Percentiles rank a stretch among this genome's conserved stretches.
Conservation (phyloP, 2,329 filamentous ascomycete species). For the Cladosporium sphaerospermum region DNA sequence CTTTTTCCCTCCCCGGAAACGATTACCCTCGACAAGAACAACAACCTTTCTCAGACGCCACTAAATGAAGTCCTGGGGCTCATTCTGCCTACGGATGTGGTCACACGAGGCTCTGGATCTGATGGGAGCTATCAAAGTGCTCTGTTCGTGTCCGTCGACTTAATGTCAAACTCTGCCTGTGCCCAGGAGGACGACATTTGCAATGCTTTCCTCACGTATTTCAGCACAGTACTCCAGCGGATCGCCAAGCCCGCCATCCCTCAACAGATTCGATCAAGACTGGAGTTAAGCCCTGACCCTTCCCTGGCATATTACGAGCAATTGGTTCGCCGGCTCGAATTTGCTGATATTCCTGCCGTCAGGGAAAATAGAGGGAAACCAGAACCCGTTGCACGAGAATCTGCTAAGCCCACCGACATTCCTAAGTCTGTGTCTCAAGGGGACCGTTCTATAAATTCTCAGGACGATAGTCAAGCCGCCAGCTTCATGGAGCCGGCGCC, state of each 20-base stretch:
- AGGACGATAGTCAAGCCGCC: no score
- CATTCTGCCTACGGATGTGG: neutral
- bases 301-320: neutral
- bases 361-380: conserved; percentile 7
- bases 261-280: neutral
- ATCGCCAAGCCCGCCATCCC: conserved; percentile 1
- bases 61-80: neutral
- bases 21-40: neutral
- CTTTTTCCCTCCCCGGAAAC: neutral
- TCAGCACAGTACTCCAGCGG: neutral
- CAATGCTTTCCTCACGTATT: conserved; percentile 2
- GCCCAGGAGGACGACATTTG: no score
- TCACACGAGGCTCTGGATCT: neutral
- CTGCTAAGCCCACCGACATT: no score
- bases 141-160: neutral
- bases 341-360: conserved; percentile 1
- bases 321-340: conserved; percentile 1
- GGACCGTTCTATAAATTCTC: no score
- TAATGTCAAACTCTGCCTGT: neutral
- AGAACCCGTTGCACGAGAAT: neutral
- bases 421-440: no score
- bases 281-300: conserved; percentile 3
- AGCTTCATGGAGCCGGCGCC: no score
- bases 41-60: neutral
- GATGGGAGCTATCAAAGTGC: conserved; percentile 1